These are phyloP conservation scores for Sisymbrium irio DNA, from an alignment of 345 rosid species.

Conservation along the genomic window DNA sequence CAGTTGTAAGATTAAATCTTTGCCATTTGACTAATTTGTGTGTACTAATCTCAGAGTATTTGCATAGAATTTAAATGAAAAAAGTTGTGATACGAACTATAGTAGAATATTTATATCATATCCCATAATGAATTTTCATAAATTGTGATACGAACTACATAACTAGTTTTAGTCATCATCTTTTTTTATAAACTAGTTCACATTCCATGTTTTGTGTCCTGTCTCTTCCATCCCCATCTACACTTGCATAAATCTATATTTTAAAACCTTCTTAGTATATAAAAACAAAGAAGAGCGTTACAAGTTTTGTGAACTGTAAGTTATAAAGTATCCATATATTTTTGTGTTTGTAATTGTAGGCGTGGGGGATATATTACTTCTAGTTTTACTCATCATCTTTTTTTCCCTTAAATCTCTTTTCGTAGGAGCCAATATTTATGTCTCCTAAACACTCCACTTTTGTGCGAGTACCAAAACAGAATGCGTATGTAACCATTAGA, in stretches of 20 bases:
- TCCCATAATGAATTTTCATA: too few relatives aligned
- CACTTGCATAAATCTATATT: neutral
- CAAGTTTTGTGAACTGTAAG: neutral
- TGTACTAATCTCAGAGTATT: too few relatives aligned
- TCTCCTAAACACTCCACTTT: neutral
- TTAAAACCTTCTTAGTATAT: neutral
- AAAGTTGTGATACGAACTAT: too few relatives aligned
- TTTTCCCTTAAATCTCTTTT: conserved; percentile 19
- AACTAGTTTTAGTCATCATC: too few relatives aligned
- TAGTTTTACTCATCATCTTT: neutral
- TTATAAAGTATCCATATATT: neutral
- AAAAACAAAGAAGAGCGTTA: neutral
- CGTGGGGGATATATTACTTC: too few relatives aligned
- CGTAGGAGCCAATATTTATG: neutral
- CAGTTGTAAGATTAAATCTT: too few relatives aligned
- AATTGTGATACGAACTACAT: too few relatives aligned
- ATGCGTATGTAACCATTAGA: conserved; percentile 12
- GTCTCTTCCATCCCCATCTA: conserved; percentile 32
- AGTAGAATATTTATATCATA: too few relatives aligned
- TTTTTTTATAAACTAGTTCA: conserved; percentile 21
- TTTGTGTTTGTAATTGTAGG: too few relatives aligned
- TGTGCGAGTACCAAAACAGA: conserved; percentile 11
- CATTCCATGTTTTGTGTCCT: conserved; percentile 30
- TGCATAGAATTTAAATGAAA: too few relatives aligned
- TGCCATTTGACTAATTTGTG: too few relatives aligned